These are phyloP conservation scores for Wickerhamiella brachini DNA, from an alignment of 805 yeast genomes.

Conservation along the genomic window DNA sequence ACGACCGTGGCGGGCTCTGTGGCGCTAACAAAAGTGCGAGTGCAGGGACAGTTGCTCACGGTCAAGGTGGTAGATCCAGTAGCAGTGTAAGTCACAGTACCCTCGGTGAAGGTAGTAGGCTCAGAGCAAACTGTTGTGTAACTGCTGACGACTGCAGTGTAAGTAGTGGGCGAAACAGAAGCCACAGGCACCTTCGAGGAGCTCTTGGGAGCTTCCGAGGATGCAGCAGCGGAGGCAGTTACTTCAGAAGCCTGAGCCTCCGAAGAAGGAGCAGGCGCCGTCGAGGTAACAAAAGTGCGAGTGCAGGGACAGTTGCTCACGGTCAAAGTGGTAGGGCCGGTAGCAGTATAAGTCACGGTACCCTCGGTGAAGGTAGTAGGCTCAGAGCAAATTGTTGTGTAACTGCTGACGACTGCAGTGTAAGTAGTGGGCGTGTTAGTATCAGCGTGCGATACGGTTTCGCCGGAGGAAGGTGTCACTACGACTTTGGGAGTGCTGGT, in stretches of 20 bases:
- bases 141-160: conserved; percentile 16
- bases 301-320: conserved; percentile 11
- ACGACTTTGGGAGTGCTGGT: conserved; percentile 8
- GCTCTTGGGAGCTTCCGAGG: no score
- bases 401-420: conserved; percentile 24
- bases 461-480: not conserved
- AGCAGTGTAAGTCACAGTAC: conserved; percentile 54
- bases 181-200: no score
- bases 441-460: not conserved
- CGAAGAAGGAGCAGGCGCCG: no score
- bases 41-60: conserved; percentile 10
- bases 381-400: conserved; percentile 69
- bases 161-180: not conserved
- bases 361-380: conserved; percentile 55
- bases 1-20: not conserved
- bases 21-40: not conserved
- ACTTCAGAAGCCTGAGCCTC: no score
- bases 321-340: conserved; percentile 9
- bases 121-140: conserved; percentile 71
- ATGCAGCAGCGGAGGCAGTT: no score
- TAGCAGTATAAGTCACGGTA: conserved; percentile 51
- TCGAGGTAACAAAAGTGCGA: not conserved
- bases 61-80: conserved; percentile 9
- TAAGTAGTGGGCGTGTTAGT: not conserved
- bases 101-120: conserved; percentile 52